Base-by-base conservation (phyloP, 2,329 filamentous ascomycete genomes). In the Cryphonectria radicalis region DNA sequence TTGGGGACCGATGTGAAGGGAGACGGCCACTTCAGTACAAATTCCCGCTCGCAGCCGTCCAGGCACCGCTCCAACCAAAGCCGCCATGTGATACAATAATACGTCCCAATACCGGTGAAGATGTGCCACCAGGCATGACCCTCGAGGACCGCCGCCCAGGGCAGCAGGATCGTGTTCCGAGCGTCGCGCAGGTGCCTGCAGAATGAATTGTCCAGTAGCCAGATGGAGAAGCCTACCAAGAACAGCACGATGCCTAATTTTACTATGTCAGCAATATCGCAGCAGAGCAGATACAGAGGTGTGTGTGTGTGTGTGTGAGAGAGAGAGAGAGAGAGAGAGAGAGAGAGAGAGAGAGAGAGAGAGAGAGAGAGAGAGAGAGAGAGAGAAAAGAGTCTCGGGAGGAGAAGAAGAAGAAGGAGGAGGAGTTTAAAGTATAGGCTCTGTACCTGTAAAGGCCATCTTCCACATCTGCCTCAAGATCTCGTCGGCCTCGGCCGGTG, bases 31-130 rank as follows among this genome's bases (percentile, higher is more conserved):
- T 87, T 77, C 70, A 96, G 82, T 76, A 87, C 84, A 77, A 90
- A 96, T 77, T 94, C 89, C 59, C 92, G 88, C 77, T 93, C 92
- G 63, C 86, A 86, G 4, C 90, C 89, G 73, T 94, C 93, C 66
- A 96, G 82, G 76, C 92, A 94, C 73, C 92, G 90, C 57, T 93
- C 88, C 25, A 96, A 85, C 91, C 93, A 95, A 37, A 95, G 90
- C 4, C 93, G 91, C 93, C 93, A 97, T 19, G 90, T 84, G 75
- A 97, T 93, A 78, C 95, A 94, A 78, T 91, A 92, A 80, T 97
- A 97, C 22, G 93, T 93, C 79, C 93, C 93, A 50, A 91, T 84
- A 17, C 93, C 93, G 0, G 93, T 96, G 86, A 95, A 90, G 53
- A 95, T 77, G 81, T 95, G 93, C 92, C 91, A 87, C 85, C 85